These are phyloP conservation scores for Coemansia sp. DNA, from an alignment of 192 early-diverging fungal species.

Conservation along the genomic window DNA sequence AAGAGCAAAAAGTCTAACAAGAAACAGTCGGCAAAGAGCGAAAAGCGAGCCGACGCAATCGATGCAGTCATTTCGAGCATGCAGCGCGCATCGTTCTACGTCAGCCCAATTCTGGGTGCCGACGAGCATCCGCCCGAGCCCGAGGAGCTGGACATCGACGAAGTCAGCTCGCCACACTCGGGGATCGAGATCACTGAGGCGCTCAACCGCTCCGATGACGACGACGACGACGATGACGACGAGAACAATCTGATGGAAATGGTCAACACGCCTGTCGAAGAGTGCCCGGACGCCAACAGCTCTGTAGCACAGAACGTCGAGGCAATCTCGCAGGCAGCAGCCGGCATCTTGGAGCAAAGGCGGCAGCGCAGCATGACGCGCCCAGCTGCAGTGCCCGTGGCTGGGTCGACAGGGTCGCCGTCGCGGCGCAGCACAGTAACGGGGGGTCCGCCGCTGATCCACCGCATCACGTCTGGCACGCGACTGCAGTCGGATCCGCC, in stretches of 20 bases:
- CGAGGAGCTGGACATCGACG: constrained; percentile 47
- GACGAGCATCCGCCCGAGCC: constrained; percentile 47
- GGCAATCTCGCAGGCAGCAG: constrained; percentile 38
- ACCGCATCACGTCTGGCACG: constrained; percentile 54
- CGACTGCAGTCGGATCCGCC: constrained; percentile 54
- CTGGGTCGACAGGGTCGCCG: constrained; percentile 5
- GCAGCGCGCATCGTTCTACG: constrained; percentile 50
- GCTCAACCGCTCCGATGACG: constrained; percentile 49
- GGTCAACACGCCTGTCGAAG: constrained; percentile 55
- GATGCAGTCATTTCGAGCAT: constrained; percentile 14
- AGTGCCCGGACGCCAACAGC: constrained; percentile 14
- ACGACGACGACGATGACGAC: constrained; percentile 53
- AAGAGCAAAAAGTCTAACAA: neutral
- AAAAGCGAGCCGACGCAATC: constrained; percentile 12
- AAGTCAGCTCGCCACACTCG: constrained; percentile 25
- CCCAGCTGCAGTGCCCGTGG: constrained; percentile 35
- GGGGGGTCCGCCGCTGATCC: constrained; percentile 19
- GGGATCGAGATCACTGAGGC: constrained; percentile 51
- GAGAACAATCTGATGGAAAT: constrained; percentile 53
- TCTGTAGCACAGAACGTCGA: constrained; percentile 35
- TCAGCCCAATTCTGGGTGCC: constrained; percentile 41
- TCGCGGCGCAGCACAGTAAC: constrained; percentile 16
- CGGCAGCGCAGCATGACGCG: constrained; percentile 12
- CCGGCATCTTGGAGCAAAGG: constrained; percentile 41
- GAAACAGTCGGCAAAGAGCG: neutral